Conservation (phyloP, 1,284 basidiomycete species). For the Ustilago sp. region DNA sequence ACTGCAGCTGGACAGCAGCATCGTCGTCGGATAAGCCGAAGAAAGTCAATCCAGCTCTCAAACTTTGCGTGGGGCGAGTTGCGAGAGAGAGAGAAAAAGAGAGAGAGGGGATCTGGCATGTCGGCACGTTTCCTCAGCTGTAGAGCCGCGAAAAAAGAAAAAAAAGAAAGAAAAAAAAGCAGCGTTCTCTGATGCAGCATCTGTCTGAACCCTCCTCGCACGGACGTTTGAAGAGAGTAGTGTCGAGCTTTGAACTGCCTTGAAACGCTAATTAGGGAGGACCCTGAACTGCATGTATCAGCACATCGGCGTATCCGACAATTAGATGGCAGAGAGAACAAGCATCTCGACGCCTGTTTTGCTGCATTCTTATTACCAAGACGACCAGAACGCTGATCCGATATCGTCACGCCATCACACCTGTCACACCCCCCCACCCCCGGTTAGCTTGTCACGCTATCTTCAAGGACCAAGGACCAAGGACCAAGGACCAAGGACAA, state of each 20-base stretch:
- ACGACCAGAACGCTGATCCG: no score
- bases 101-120: background rate
- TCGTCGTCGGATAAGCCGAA: background rate
- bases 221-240: background rate
- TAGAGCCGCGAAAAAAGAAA: background rate
- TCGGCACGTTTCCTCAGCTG: background rate
- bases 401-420: no score
- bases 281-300: slow-evolving; percentile 11
- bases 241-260: background rate
- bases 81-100: no score
- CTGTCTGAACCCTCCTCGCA: background rate
- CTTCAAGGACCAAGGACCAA: no score
- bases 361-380: background rate
- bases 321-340: no score
- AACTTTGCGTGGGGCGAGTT: no score
- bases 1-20: background rate
- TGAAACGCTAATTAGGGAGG: background rate
- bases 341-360: background rate
- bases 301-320: slow-evolving; percentile 1
- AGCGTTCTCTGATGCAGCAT: background rate
- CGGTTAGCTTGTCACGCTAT: no score
- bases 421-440: no score
- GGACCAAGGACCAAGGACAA: no score
- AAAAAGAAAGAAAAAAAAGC: background rate
- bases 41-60: background rate